Conservation (phyloP, 257 asterid genomes). For the Solanum arcanum region DNA sequence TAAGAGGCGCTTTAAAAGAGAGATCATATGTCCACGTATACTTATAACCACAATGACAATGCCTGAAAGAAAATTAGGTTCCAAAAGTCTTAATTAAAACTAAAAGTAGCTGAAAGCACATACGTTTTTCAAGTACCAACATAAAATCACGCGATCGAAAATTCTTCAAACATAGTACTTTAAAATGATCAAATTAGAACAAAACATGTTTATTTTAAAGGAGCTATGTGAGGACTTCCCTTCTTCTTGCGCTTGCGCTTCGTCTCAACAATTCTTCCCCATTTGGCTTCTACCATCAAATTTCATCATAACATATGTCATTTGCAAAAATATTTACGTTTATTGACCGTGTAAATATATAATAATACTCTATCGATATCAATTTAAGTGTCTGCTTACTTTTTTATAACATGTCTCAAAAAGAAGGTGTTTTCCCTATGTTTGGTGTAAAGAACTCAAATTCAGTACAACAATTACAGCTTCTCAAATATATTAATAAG, state of each 20-base stretch:
- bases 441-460: no score
- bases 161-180: neutral
- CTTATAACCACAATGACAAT: neutral
- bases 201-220: neutral
- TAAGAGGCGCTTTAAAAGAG: no score
- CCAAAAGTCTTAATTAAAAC: neutral
- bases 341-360: neutral
- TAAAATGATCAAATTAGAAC: neutral
- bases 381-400: neutral
- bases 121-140: neutral
- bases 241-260: slow-evolving; percentile 3
- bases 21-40: no score
- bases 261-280: neutral
- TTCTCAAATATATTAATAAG: no score
- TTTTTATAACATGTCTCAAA: neutral
- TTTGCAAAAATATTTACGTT: neutral
- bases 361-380: neutral
- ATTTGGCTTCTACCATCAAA: slow-evolving; percentile 2
- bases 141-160: neutral
- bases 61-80: neutral
- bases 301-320: neutral
- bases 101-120: neutral
- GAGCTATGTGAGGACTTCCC: neutral
- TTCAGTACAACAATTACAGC: no score
- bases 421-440: no score